Evolutionary conservation across 2,329 filamentous ascomycete species (phyloP).

Genomic region (Fusarium sambucinum): DNA sequence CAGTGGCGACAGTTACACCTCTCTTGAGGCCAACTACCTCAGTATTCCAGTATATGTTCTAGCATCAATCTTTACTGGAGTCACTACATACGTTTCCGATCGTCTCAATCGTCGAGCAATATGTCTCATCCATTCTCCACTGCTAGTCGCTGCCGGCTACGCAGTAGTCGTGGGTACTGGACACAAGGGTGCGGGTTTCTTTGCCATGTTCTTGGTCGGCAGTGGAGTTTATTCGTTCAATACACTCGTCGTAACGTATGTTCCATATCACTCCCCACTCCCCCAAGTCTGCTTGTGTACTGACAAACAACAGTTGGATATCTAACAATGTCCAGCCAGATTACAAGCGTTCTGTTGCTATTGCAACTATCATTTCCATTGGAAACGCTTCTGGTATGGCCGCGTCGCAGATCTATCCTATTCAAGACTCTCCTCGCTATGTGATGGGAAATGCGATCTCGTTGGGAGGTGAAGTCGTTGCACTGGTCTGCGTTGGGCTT

Average conservation of each 20-base stretch:
- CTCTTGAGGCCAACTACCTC: constrained; percentile 52
- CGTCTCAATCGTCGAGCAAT: constrained; percentile 44
- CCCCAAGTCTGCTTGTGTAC: accelerated
- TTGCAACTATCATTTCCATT: constrained; percentile 60
- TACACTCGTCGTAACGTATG: constrained; percentile 35
- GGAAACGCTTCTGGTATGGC: constrained; percentile 63
- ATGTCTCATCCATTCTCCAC: constrained; percentile 34
- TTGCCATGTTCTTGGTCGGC: constrained; percentile 45
- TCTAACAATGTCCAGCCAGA: constrained; percentile 62
- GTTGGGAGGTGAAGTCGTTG: constrained; percentile 46
- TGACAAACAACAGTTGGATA: constrained; percentile 58
- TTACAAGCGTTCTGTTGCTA: constrained; percentile 60
- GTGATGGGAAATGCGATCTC: constrained; percentile 49
- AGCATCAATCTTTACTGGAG: constrained; percentile 36
- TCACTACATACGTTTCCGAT: constrained; percentile 36
- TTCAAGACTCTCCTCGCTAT: constrained; percentile 43
- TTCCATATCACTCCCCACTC: not conserved
- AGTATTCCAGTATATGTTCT: constrained; percentile 53
- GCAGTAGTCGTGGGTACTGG: constrained; percentile 45
- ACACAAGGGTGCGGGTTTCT: constrained; percentile 43
- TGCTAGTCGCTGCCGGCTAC: constrained; percentile 49
- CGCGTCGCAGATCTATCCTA: constrained; percentile 59
- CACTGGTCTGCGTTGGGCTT: constrained; percentile 43
- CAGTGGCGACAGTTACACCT: constrained; percentile 21
- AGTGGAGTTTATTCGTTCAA: constrained; percentile 34